Percentiles rank a stretch among this genome's conserved stretches.
These are phyloP conservation scores for Sinapis alba DNA, from an alignment of 441 rosid species.

Conservation along the genomic window DNA sequence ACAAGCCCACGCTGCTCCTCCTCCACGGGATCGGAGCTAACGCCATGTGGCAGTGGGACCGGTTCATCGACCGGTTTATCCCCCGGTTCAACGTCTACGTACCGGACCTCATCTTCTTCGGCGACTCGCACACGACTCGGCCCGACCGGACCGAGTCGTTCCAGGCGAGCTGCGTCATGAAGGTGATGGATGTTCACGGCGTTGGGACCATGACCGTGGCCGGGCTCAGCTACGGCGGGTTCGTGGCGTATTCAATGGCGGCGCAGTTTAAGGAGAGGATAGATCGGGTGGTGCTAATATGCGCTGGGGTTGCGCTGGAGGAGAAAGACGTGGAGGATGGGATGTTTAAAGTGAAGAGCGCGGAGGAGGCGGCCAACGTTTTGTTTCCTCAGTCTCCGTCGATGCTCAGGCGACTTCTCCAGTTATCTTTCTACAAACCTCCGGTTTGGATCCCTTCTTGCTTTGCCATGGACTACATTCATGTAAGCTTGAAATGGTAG, in stretches of 20 bases:
- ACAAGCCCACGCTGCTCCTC: slow-evolving; percentile 58
- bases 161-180: slow-evolving; percentile 71
- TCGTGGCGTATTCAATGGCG: slow-evolving; percentile 74
- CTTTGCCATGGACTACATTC: slow-evolving; percentile 58
- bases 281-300: slow-evolving; percentile 55
- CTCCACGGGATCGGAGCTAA: slow-evolving; percentile 88
- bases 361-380: slow-evolving; percentile 56
- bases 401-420: slow-evolving; percentile 47
- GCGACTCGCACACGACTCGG: slow-evolving; percentile 70
- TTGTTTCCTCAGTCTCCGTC: slow-evolving; percentile 65
- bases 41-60: slow-evolving; percentile 88
- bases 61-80: slow-evolving; percentile 48
- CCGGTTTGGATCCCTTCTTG: slow-evolving; percentile 54
- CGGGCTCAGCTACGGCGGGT: slow-evolving; percentile 82
- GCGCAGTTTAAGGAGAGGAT: slow-evolving; percentile 65
- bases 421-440: slow-evolving; percentile 59
- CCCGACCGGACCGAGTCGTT: slow-evolving; percentile 70
- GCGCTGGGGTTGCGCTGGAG: slow-evolving; percentile 77
- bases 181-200: slow-evolving; percentile 50
- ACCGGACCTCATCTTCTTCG: slow-evolving; percentile 83
- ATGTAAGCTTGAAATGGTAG: slow-evolving; percentile 43
- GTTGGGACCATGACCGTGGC: slow-evolving; percentile 48
- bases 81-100: slow-evolving; percentile 74
- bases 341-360: slow-evolving; percentile 49
- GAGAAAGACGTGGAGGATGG: slow-evolving; percentile 70